A percentile compares a stretch with the other conserved stretches of the same genome.
phyloP scores from a whole-genome alignment of 2,329 filamentous ascomycete genomes.

The Tothia fuscella region DNA sequence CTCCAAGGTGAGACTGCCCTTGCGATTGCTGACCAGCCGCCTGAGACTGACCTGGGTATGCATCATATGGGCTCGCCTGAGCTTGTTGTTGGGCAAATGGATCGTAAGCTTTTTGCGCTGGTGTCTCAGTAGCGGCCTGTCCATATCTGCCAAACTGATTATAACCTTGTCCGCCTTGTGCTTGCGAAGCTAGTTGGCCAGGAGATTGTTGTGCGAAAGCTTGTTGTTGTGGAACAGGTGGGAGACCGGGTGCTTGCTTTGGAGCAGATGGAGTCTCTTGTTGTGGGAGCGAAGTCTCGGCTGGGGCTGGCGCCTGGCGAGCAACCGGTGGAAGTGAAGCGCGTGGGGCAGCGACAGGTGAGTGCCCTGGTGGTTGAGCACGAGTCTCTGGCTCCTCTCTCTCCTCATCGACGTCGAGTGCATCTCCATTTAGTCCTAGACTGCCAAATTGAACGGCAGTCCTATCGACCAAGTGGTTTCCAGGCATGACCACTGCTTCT shows the following conservation, averaged over 20 bases:
- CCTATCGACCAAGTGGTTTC: conserved; percentile 87
- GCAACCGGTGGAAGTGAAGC: conserved; percentile 70
- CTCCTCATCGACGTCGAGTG: conserved; percentile 79
- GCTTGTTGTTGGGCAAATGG: conserved; percentile 71
- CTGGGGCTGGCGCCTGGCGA: conserved; percentile 26
- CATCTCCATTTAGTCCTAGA: conserved; percentile 74
- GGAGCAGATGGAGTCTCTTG: conserved; percentile 20
- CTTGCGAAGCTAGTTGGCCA: conserved; percentile 40
- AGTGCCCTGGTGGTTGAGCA: conserved; percentile 84
- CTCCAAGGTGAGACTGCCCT: conserved; percentile 48
- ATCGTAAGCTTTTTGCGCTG: conserved; percentile 73
- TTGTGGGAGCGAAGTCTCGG: conserved; percentile 23
- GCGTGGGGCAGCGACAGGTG: conserved; percentile 73
- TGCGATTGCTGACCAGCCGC: conserved; percentile 44
- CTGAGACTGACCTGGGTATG: conserved; percentile 36
- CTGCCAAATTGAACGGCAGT: conserved; percentile 93
- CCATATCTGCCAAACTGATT: conserved; percentile 61
- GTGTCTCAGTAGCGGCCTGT: conserved; percentile 48
- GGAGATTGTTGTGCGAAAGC: conserved; percentile 29
- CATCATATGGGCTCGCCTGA: conserved; percentile 34
- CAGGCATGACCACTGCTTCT: conserved; percentile 96
- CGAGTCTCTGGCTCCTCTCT: conserved; percentile 92
- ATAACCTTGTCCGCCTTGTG: conserved; percentile 34
- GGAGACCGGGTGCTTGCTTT: conserved; percentile 50
- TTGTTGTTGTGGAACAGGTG: conserved; percentile 43